Conservation (phyloP, 176 grass and related monocot genomes). For the Phragmites australis region DNA sequence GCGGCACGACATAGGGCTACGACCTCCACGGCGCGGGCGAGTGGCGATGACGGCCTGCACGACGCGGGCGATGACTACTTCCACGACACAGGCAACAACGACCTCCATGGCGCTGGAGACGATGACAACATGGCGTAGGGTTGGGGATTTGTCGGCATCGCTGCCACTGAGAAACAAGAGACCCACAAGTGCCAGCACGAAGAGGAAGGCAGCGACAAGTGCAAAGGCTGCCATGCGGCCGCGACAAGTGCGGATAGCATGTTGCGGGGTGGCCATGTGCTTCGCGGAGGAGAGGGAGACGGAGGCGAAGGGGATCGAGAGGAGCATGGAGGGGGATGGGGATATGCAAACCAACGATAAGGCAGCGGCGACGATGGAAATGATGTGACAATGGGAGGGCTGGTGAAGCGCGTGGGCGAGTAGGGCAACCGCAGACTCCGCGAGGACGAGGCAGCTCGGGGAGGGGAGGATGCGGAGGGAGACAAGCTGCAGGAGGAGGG, state of each 20-base stretch:
- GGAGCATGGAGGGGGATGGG: constrained; percentile 39
- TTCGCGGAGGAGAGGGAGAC: constrained; percentile 67
- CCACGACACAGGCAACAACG: no score
- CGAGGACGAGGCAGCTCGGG: constrained; percentile 63
- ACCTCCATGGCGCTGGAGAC: no score
- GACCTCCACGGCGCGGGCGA: no score
- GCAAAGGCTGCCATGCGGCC: constrained; percentile 54
- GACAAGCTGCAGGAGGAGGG: constrained; percentile 62
- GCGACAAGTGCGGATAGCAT: constrained; percentile 45
- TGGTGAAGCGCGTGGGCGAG: constrained; percentile 62
- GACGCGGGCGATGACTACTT: no score
- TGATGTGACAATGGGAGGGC: constrained; percentile 39
- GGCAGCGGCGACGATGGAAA: constrained; percentile 51
- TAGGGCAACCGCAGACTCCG: constrained; percentile 67
- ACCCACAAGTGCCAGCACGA: constrained; percentile 49
- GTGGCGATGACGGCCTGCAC: no score
- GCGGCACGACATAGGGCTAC: no score
- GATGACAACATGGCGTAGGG: no score
- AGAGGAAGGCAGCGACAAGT: constrained; percentile 57
- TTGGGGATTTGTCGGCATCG: background rate
- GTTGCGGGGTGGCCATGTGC: constrained; percentile 39
- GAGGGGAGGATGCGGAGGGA: constrained; percentile 63
- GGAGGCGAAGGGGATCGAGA: constrained; percentile 55
- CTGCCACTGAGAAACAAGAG: constrained; percentile 38
- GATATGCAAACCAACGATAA: constrained; percentile 46